Base-by-base conservation (phyloP, 768 basidiomycete species). In the Termitomyces sp. region DNA sequence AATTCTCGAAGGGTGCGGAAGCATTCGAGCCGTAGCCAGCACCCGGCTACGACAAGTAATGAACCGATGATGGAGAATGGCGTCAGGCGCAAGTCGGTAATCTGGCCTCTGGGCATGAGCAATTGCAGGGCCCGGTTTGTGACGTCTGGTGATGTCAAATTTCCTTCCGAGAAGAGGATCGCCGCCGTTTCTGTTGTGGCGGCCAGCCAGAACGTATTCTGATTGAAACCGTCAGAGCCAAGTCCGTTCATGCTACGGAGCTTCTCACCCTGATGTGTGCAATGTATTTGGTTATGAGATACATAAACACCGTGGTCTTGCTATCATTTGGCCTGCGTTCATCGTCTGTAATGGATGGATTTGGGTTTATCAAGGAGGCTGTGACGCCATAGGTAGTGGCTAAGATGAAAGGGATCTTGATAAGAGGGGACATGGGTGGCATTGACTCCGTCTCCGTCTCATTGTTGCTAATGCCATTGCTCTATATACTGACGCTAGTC, bases 1-100 rank as follows among this genome's bases (percentile, higher is more conserved):
- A 71, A 61, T 7, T 59, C 37, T 16, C 73, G 71, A n/a, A 78
- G 66, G 19, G 64, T 60, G 23, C 65, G 70, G 63, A 71, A 77
- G 56, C 72, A 77, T 56, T 61, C 62, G 9, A 73, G 47, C 16
- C 80, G 77, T 3, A 80, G 59, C 7, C 65, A 41, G 10, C 66
- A 50, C 3, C 76, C 78, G 32, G 62, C 50, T 11, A 69, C 16
- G 2, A 66, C 63, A 8, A 73, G 11, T 34, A 65, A 11, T 12
- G 67, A 59, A 7, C 77, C 73, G n/a, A 67, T 7, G 6, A 73
- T 16, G 58, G 78, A 71, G 45, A 74, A 2, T 4, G 61, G 57
- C 57, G 67, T 58, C 63, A 66, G 21, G 29, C 57, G 27, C 45
- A 60, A 34, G 14, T 61, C 27, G 8, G 17, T 21, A 16, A 27